These are phyloP conservation scores for Hypoxylon sp. DNA, from an alignment of 2,329 filamentous ascomycete genomes.

Conservation along the genomic window DNA sequence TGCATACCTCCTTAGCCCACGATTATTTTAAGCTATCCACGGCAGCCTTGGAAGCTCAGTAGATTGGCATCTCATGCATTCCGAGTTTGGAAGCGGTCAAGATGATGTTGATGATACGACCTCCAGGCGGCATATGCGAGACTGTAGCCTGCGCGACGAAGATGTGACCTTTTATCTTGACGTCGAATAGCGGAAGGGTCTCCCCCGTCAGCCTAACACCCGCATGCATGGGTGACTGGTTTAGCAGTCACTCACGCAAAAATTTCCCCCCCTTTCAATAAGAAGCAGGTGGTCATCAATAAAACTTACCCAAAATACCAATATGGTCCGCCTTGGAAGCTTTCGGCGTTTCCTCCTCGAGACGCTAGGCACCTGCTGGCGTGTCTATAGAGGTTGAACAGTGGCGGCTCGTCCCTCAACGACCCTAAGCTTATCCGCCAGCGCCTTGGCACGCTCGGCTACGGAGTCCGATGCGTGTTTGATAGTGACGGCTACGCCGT, in stretches of 20 bases:
- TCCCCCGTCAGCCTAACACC: slow-evolving; percentile 11
- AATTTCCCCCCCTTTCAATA: background rate
- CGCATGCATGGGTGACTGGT: slow-evolving; percentile 49
- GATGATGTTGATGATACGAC: slow-evolving; percentile 53
- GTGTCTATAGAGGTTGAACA: slow-evolving; percentile 40
- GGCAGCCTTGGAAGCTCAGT: slow-evolving; percentile 38
- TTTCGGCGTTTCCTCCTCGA: slow-evolving; percentile 44
- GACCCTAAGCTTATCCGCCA: slow-evolving; percentile 35
- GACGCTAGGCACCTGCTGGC: slow-evolving; percentile 28
- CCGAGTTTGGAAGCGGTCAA: slow-evolving; percentile 47
- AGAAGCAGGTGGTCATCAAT: background rate
- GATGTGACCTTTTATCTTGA: slow-evolving; percentile 47
- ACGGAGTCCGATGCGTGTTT: slow-evolving; percentile 38
- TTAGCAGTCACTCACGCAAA: background rate
- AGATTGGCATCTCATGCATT: slow-evolving; percentile 20
- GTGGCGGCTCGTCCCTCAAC: slow-evolving; percentile 26
- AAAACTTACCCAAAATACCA: slow-evolving; percentile 47
- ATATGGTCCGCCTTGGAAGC: slow-evolving; percentile 43
- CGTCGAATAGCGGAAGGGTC: slow-evolving; percentile 41
- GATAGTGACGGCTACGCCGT: slow-evolving; percentile 42
- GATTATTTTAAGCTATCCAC: slow-evolving; percentile 31
- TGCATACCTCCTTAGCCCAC: slow-evolving; percentile 34
- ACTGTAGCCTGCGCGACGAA: slow-evolving; percentile 47
- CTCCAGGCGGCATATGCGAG: slow-evolving; percentile 49
- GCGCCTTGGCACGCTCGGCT: slow-evolving; percentile 20